Base-by-base conservation (phyloP, 805 yeast species). In the Wickerhamiella dianesei region DNA sequence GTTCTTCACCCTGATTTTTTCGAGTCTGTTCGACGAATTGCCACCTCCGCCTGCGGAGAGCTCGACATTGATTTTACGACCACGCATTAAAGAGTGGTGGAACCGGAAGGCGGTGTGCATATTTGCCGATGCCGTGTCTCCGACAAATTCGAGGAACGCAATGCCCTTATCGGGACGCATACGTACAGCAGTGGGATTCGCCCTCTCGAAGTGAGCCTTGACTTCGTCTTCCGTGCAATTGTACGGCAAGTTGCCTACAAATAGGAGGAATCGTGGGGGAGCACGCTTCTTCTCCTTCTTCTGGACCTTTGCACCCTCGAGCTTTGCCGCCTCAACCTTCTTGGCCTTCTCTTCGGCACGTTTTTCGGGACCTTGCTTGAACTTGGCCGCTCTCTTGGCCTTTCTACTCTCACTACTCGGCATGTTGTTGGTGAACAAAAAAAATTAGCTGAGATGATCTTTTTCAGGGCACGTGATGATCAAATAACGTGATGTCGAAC, bases 41-140 rank as follows among this genome's bases (percentile, higher is more conserved):
- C 96, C 96, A 43, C 98, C 98, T 39, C 98, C 98, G 48, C 98
- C 98, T 44, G 86, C 98, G 2, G 97, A 92, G 56, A 92, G 72
- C 63, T 92, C 98, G 35, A 92, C 96, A 59, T 92, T 92, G 59
- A 92, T 88, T 62, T 80, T 85, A 55, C 96, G 73, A 40, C 74
- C 72, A 48, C 76, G 72, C 53, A 89, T 61, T 8, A 68, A 57
- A 3, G 89, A 72, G 64, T 85, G 95, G 63, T 92, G 96, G 70
- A 83, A 74, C 52, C 81, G 70, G 56, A 92, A 70, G 0, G 96
- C 96, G 41, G 76, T 71, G 57, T 86, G 95, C 79, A 92, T 80
- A 50, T 80, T 75, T 50, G 77, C 74, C 56, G 82, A 82, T 37
- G 88, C 84, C 50, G 80, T 83, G 17, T 65, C 68, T 9, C 76